A percentile compares a stretch with the other conserved stretches of the same genome.
These are phyloP conservation scores for Seiridium unicorne DNA, from an alignment of 2,329 filamentous ascomycete genomes.

Conservation along the genomic window DNA sequence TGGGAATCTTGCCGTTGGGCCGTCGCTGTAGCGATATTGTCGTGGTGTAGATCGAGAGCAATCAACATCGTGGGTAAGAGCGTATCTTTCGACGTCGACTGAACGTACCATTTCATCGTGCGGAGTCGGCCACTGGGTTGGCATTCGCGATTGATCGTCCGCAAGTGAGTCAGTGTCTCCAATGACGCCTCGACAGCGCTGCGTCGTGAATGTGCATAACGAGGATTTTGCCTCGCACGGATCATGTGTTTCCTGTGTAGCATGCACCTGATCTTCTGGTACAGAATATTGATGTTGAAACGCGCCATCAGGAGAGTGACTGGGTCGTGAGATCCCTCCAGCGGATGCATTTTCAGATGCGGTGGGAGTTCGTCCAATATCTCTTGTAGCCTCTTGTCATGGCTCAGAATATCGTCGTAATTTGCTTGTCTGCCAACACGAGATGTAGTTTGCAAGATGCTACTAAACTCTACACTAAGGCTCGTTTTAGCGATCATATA, in stretches of 20 bases:
- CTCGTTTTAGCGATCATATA: conserved; percentile 76
- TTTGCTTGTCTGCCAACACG: conserved; percentile 52
- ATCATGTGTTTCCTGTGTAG: conserved; percentile 85
- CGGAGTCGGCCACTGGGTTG: conserved; percentile 69
- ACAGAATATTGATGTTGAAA: conserved; percentile 80
- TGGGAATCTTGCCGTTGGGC: conserved; percentile 37
- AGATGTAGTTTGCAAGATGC: conserved; percentile 66
- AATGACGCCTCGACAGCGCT: conserved; percentile 85
- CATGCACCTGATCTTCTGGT: conserved; percentile 84
- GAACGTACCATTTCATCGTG: conserved; percentile 75
- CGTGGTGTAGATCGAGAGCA: conserved; percentile 77
- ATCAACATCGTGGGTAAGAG: conserved; percentile 83
- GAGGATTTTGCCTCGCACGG: conserved; percentile 73
- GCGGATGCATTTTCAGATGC: conserved; percentile 71
- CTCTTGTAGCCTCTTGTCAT: conserved; percentile 61
- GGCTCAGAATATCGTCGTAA: conserved; percentile 64
- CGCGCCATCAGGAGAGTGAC: conserved; percentile 83
- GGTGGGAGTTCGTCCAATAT: conserved; percentile 70
- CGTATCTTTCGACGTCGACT: conserved; percentile 79
- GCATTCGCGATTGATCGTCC: conserved; percentile 72
- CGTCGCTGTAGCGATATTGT: conserved; percentile 48
- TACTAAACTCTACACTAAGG: conserved; percentile 67
- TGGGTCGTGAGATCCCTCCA: conserved; percentile 77
- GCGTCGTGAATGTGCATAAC: conserved; percentile 81
- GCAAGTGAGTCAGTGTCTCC: conserved; percentile 75